Evolutionary conservation across 176 grass and related monocot species (phyloP), one percentile per base, ranked within the genome.

Genomic region (Zizania latifolia): DNA sequence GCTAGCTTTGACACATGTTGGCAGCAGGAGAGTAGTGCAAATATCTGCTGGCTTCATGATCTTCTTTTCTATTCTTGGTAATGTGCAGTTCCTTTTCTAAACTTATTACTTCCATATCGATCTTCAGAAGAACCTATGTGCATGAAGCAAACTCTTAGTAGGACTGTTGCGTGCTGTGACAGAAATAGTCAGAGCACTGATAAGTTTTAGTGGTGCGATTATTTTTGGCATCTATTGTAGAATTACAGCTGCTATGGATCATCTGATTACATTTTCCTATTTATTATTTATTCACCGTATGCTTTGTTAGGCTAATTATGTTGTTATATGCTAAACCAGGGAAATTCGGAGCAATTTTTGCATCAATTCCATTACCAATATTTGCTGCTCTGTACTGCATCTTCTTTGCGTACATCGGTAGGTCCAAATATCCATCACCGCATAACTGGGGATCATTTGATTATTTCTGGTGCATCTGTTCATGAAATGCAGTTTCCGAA

Each of bases 41-140:
- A 90, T 90, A 78, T 86, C 87, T 82, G 82, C 87, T 64, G 83
- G 65, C 4, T 90, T 90, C 82, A 90, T 86, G 87, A 86, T 86
- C 29, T 85, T 82, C 78, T 90, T 90, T 58, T 90, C 87, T 24
- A 46, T 90, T 13, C 83, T 86, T 15, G 87, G 87, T 90, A 72
- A 70, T 40, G n/a, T 39, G 3, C 26, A 31, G 23, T 35, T 5
- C 2, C 14, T 1, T 30, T 57, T 64, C 13, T 68, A 35, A 68
- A 1, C 36, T 62, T 48, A 53, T 5, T 22, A 22, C 19, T 4
- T 5, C 2, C 21, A 19, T 36, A 23, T 37, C 4, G 16, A 2
- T 44, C 45, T 29, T n/a, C 15, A 10, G 62, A 30, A 30, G 44
- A 0, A 21, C 61, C 26, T 37, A 50, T 9, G 33, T 60, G 55